These are phyloP conservation scores for Colletotrichum lindemuthianum DNA, from an alignment of 2,329 filamentous ascomycete genomes.

Conservation along the genomic window DNA sequence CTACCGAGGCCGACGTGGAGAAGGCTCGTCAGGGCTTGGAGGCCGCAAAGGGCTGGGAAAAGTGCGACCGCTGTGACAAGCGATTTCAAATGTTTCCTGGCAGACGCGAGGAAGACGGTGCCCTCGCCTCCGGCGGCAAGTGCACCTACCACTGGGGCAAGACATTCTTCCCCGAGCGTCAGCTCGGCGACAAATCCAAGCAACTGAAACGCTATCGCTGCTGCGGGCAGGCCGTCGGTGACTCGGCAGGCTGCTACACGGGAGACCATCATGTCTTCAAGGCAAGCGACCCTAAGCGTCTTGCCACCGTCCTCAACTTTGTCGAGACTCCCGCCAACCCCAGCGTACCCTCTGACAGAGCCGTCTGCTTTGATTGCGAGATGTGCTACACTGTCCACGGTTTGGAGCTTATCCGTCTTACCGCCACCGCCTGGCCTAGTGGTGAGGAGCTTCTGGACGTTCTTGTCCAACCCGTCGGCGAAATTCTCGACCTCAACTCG, in stretches of 20 bases:
- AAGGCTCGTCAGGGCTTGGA: slow-evolving; percentile 72
- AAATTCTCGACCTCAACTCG: slow-evolving; percentile 90
- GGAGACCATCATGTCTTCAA: slow-evolving; percentile 87
- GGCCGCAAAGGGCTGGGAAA: slow-evolving; percentile 80
- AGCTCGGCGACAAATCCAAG: slow-evolving; percentile 65
- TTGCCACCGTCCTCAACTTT: slow-evolving; percentile 85
- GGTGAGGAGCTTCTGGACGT: slow-evolving; percentile 82
- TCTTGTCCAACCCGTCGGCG: slow-evolving; percentile 84
- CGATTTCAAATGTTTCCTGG: slow-evolving; percentile 95
- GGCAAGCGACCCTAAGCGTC: slow-evolving; percentile 76
- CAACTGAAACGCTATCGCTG: slow-evolving; percentile 77
- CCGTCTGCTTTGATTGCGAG: slow-evolving; percentile 92
- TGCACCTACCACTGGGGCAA: slow-evolving; percentile 87
- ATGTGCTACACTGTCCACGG: slow-evolving; percentile 96
- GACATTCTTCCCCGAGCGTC: slow-evolving; percentile 66
- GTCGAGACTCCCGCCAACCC: slow-evolving; percentile 77
- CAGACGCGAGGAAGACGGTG: slow-evolving; percentile 78
- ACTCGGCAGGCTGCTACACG: slow-evolving; percentile 78
- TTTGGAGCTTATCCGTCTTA: slow-evolving; percentile 89
- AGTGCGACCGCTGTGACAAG: slow-evolving; percentile 85
- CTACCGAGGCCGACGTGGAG: slow-evolving; percentile 72
- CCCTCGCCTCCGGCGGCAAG: slow-evolving; percentile 78
- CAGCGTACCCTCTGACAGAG: slow-evolving; percentile 60
- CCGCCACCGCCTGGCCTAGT: slow-evolving; percentile 86
- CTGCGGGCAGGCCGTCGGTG: slow-evolving; percentile 79